Conservation (phyloP, 176 grass and related monocot species). For the Olyra latifolia region DNA sequence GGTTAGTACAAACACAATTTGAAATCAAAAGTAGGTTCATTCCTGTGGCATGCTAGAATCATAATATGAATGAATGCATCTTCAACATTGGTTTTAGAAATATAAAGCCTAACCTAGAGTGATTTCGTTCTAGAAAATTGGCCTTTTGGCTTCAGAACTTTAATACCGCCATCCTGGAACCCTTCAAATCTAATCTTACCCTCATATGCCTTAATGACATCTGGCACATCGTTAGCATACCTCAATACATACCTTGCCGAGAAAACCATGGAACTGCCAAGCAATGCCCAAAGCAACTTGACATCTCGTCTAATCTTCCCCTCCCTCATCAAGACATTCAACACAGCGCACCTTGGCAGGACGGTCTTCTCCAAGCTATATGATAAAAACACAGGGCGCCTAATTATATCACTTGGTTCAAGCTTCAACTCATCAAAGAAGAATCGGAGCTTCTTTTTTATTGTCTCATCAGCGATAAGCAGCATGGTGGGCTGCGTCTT, state of each 20-base stretch:
- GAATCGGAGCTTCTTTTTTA: slow-evolving; percentile 31
- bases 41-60: no score
- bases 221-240: slow-evolving; percentile 40
- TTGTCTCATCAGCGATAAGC: slow-evolving; percentile 17
- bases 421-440: slow-evolving; percentile 37
- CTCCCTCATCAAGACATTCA: slow-evolving; percentile 45
- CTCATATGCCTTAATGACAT: slow-evolving; percentile 46
- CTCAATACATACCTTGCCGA: neutral
- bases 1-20: neutral
- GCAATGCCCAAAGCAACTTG: neutral
- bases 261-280: neutral
- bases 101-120: neutral
- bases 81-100: neutral
- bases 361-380: slow-evolving; percentile 52
- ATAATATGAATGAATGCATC: slow-evolving; percentile 16
- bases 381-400: neutral
- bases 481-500: slow-evolving; percentile 28
- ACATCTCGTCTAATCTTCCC: slow-evolving; percentile 29
- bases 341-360: slow-evolving; percentile 44
- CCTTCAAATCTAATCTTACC: slow-evolving; percentile 56
- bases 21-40: neutral
- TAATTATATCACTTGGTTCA: slow-evolving; percentile 11
- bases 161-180: neutral
- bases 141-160: neutral
- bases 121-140: neutral